These are phyloP conservation scores for Amanita phalloides DNA, from an alignment of 768 basidiomycete species.

Conservation along the genomic window DNA sequence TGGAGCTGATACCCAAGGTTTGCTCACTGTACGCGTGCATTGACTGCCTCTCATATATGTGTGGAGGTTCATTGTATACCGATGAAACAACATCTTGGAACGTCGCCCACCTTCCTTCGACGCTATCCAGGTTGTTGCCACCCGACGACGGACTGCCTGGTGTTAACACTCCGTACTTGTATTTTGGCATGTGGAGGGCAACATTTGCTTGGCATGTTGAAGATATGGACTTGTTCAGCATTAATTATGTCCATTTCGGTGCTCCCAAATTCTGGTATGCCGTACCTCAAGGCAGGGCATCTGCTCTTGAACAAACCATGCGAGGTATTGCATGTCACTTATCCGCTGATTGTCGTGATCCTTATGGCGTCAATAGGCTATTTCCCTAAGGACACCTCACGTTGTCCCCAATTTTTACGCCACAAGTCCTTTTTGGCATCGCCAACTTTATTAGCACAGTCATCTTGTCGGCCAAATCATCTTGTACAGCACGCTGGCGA, in stretches of 20 bases:
- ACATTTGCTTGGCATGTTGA: slow-evolving; percentile 99
- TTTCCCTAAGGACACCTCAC: slow-evolving; percentile 78
- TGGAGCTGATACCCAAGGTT: slow-evolving; percentile 91
- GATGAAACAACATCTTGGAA: slow-evolving; percentile 84
- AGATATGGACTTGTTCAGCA: slow-evolving; percentile 98
- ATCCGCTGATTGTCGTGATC: not conserved
- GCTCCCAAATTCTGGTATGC: slow-evolving; percentile 98
- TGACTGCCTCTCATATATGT: not conserved
- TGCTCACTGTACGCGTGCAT: slow-evolving; percentile 13
- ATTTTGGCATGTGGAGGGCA: slow-evolving; percentile 99
- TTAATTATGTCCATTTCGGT: slow-evolving; percentile 98
- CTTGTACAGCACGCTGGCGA: slow-evolving; percentile 92
- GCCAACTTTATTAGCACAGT: slow-evolving; percentile 69
- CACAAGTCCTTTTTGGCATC: slow-evolving; percentile 96
- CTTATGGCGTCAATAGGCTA: slow-evolving; percentile 39
- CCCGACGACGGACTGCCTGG: slow-evolving; percentile 69
- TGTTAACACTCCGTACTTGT: slow-evolving; percentile 94
- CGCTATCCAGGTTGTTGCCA: slow-evolving; percentile 72
- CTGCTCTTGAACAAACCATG: slow-evolving; percentile 83
- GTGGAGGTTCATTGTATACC: slow-evolving; percentile 56
- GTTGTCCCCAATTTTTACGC: slow-evolving; percentile 88
- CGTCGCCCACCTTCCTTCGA: slow-evolving; percentile 83
- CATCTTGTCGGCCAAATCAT: slow-evolving; percentile 72
- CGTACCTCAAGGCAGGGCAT: slow-evolving; percentile 77
- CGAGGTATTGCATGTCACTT: slow-evolving; percentile 38